Conservation (phyloP, 192 early-diverging fungal species). For the Backusella tuberculispora region DNA sequence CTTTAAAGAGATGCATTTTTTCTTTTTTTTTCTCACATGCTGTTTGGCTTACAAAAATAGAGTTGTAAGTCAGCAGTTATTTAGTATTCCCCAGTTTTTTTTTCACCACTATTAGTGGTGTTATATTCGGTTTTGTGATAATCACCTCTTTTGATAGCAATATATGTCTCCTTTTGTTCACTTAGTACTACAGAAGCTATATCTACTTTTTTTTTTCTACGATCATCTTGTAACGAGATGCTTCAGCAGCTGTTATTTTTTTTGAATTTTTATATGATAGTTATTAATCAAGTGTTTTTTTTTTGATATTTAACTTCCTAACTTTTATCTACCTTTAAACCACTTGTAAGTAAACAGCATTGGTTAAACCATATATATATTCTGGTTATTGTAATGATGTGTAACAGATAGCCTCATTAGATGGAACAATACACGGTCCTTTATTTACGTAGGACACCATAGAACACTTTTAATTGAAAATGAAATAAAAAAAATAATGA, state of each 20-base stretch:
- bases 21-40: slow-evolving; percentile 1
- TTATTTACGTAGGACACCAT: slow-evolving; percentile 1
- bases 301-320: neutral
- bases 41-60: slow-evolving; percentile 2
- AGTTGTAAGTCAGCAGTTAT: neutral
- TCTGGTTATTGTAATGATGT: neutral
- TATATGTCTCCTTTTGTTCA: neutral
- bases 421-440: neutral
- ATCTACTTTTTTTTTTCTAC: neutral
- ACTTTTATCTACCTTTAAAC: no score
- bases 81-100: neutral
- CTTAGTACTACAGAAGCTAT: neutral
- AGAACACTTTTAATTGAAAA: neutral
- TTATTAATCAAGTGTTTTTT: neutral
- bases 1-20: neutral
- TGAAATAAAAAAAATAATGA: neutral
- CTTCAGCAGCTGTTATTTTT: neutral
- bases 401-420: neutral
- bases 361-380: no score
- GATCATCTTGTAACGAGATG: neutral
- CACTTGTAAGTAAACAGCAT: no score
- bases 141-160: neutral
- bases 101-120: neutral
- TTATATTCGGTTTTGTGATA: neutral
- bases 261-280: neutral